Base-by-base conservation (phyloP, 768 basidiomycete species). In the Rhizopogon sp. region DNA sequence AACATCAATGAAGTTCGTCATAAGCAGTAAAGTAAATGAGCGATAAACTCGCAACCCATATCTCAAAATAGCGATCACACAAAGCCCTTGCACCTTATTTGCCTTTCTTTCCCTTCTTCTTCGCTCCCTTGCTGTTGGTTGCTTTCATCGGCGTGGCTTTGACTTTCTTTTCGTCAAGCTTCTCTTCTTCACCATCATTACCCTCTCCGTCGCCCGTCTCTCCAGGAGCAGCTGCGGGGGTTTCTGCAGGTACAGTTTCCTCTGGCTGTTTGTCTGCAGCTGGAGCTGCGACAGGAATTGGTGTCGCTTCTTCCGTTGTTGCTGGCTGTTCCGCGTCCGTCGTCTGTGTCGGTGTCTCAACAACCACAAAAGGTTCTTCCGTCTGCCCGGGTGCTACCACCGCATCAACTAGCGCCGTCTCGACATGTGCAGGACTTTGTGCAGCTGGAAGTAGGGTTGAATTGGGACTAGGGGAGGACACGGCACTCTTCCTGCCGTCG, bases 81-180 rank as follows among this genome's bases (percentile, higher is more conserved):
- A 28, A 50, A 46, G 49, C 42, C 5, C 39, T 39, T 6, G n/a
- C 43, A 44, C 46, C 43, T 25, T 42, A 44, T 43, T 50, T 41
- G 25, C 25, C 25, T 39, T 60, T 66, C 56, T 59, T 60, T 5
- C 62, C 64, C 50, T 59, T 59, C 39, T 54, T 57, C 5, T 45
- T 47, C 28, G 33, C 6, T 13, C 9, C 46, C 56, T 1, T 41
- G 44, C 6, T 45, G 60, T 37, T 16, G 14, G 47, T 1, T 60
- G 59, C 0, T 63, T 63, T n/a, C 5, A 52, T 51, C 6, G 9
- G 8, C 5, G 50, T 14, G 39, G 51, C 60, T 17, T 35, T 25
- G 13, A 42, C 43, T 4, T 59, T 58, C 10, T 42, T 43, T 7
- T 14, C 56, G 6, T 29, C 52, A n/a, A 1, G 7, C 31, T 50